Base-by-base conservation (phyloP, 139 green algal species). In the Chlamydomonas asymmetrica region DNA sequence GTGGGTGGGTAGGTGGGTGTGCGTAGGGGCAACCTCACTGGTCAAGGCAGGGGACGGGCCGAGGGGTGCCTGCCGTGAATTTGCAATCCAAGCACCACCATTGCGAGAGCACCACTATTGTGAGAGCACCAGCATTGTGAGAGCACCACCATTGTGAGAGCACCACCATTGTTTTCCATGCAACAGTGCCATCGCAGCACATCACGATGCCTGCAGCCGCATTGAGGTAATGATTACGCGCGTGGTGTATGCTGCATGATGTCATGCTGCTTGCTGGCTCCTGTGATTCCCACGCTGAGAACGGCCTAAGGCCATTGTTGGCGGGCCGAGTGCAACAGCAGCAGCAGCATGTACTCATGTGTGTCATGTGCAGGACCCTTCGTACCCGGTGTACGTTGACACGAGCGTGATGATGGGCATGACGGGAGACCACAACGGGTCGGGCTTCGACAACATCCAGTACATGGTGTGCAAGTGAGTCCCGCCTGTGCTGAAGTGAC, bases 321-420 rank as follows among this genome's bases (percentile, higher is more conserved):
- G 79, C 93, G 94, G 34, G 92, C 89, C 64, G 98, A 98, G 83
- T 98, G 94, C 82, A 91, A 97, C 82, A 96, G 96, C 72, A 86
- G 87, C 2, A 74, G 93, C 52, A 2, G 86, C 92, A 29, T 89
- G 84, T 40, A 77, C 86, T 29, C 93, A 97, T 81, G 94, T 71
- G 34, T 54, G 63, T 54, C 13, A 34, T 54, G 63, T 78, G 0
- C 96, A 99, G 87, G 96, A 99, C 86, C 96, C 96, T 39, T 96
- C 96, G 31, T 99, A 99, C 84, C 96, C 96, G 6, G 96, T 97
- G 40, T 99, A 99, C 82, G 96, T 99, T 40, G 96, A 99, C 91
- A 97, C 91, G 6, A 92, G 78, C n/a, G 95, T 99, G 31, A 99
- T 99, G 81, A 97, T 98, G 87, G 96, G 96, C 68, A 94, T 95